phyloP scores from a whole-genome alignment of 352 stramenopile genomes.

The Phytophthora syringae region DNA sequence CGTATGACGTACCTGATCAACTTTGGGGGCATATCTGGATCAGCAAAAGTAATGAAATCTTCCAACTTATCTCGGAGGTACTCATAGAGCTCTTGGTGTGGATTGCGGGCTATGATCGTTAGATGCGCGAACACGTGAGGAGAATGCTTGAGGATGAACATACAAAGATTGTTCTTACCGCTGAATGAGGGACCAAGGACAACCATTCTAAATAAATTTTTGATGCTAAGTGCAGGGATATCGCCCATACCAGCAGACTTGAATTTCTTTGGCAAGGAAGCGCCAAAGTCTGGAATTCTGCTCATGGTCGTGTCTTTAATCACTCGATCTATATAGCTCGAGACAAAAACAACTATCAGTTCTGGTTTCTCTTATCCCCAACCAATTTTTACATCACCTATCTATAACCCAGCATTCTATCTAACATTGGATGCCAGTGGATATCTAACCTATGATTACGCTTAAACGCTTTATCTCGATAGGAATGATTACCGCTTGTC shows the following conservation, averaged over 20 bases:
- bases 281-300: conserved; percentile 16
- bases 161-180: conserved; percentile 10
- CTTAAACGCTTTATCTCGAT: conserved; percentile 17
- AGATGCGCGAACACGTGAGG: conserved; percentile 14
- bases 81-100: conserved; percentile 25
- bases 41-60: conserved; percentile 15
- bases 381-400: conserved; percentile 14
- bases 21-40: conserved; percentile 12
- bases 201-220: conserved; percentile 26
- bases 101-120: conserved; percentile 28
- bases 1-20: conserved; percentile 14
- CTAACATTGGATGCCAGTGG: conserved; percentile 7
- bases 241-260: conserved; percentile 6
- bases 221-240: conserved; percentile 19
- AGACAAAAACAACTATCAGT: conserved; percentile 29
- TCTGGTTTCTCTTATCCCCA: conserved; percentile 25
- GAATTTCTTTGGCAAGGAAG: conserved; percentile 23
- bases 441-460: conserved; percentile 22
- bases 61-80: conserved; percentile 31
- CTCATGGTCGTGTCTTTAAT: conserved; percentile 17
- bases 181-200: conserved; percentile 20
- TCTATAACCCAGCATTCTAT: conserved; percentile 32
- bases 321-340: conserved; percentile 21
- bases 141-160: neutral
- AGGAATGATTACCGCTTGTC: conserved; percentile 20